These are phyloP conservation scores for Sordariomycetes sp. DNA, from an alignment of 2,329 filamentous ascomycete genomes.

Conservation along the genomic window DNA sequence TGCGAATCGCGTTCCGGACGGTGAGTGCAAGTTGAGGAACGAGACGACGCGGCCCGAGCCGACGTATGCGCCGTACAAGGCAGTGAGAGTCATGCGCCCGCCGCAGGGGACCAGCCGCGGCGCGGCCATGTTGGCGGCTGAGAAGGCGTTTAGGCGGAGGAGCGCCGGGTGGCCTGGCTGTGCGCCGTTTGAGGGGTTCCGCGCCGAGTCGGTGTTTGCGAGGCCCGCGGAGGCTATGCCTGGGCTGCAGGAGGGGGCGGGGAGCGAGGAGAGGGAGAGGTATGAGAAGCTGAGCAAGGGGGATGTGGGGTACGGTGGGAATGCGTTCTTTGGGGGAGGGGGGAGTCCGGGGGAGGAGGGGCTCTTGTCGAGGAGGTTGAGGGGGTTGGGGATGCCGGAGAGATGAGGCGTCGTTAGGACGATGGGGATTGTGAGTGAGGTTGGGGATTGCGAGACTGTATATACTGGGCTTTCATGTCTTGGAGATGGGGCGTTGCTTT, in stretches of 20 bases:
- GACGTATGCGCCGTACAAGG: conserved; percentile 73
- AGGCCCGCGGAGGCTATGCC: neutral
- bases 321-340: conserved; percentile 27
- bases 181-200: neutral
- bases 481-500: neutral
- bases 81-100: conserved; percentile 36
- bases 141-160: conserved; percentile 44
- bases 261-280: conserved; percentile 1
- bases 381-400: conserved; percentile 38
- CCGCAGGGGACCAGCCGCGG: conserved; percentile 22
- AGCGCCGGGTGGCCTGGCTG: conserved; percentile 35
- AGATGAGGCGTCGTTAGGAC: neutral
- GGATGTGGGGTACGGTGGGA: conserved; percentile 49
- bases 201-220: neutral
- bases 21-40: conserved; percentile 82
- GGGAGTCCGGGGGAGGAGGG: conserved; percentile 42
- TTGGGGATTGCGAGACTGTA: neutral
- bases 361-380: conserved; percentile 55
- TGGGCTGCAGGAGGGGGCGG: neutral
- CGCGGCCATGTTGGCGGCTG: conserved; percentile 37
- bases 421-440: neutral
- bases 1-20: conserved; percentile 89
- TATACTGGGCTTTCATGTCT: neutral
- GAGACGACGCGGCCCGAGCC: conserved; percentile 86
- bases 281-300: conserved; percentile 60